Conservation (phyloP, 352 stramenopile genomes). For the Pythium aristosporum region DNA sequence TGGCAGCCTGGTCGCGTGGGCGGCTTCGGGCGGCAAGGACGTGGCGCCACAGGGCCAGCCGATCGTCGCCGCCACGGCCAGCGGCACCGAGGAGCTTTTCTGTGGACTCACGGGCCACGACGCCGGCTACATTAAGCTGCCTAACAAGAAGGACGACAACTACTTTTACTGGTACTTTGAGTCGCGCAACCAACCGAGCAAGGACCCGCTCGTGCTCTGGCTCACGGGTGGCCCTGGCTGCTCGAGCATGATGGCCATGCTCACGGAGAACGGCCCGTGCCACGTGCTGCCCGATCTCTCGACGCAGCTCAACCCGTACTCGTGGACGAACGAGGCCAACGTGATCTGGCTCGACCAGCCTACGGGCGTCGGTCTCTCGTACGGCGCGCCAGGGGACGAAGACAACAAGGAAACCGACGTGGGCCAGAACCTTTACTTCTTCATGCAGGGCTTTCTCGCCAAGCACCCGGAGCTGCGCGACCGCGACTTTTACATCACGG, state of each 20-base stretch:
- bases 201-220: conserved; percentile 59
- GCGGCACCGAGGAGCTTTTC: conserved; percentile 29
- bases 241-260: conserved; percentile 36
- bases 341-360: conserved; percentile 55
- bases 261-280: conserved; percentile 64
- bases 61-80: conserved; percentile 16
- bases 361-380: conserved; percentile 44
- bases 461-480: conserved; percentile 42
- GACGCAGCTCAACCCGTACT: background rate
- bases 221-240: conserved; percentile 51
- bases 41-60: background rate
- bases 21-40: conserved; percentile 11
- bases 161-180: conserved; percentile 79
- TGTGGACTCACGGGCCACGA: conserved; percentile 34
- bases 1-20: conserved; percentile 17
- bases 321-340: conserved; percentile 25
- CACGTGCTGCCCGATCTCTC: conserved; percentile 24
- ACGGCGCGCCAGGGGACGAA: background rate
- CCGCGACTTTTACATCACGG: conserved; percentile 50
- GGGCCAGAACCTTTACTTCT: conserved; percentile 48
- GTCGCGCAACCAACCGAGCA: conserved; percentile 34
- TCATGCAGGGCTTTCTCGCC: conserved; percentile 52
- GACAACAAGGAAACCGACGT: conserved; percentile 26
- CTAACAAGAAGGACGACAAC: conserved; percentile 39
- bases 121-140: conserved; percentile 1